These are phyloP conservation scores for Sclerotiophoma versabilis DNA, from an alignment of 2,329 filamentous ascomycete species.

Conservation along the genomic window DNA sequence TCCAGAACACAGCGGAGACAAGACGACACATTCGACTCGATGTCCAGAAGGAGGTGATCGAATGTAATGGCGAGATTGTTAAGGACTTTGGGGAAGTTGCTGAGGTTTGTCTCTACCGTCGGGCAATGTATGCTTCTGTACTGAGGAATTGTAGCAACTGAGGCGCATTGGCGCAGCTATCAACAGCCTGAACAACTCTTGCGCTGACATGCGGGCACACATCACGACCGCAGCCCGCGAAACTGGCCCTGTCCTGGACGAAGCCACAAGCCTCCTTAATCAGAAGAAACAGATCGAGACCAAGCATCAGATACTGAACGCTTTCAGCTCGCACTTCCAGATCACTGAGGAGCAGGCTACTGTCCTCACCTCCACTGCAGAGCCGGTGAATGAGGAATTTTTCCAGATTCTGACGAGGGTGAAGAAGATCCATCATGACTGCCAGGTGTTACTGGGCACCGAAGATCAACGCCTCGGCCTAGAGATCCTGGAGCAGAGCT, in stretches of 20 bases:
- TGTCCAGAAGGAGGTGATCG: conserved; percentile 89
- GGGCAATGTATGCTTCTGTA: background rate
- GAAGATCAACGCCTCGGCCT: conserved; percentile 88
- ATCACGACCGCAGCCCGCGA: conserved; percentile 77
- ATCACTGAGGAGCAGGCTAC: conserved; percentile 81
- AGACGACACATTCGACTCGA: conserved; percentile 81
- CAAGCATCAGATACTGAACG: conserved; percentile 78
- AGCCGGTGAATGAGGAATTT: conserved; percentile 85
- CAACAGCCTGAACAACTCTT: conserved; percentile 77
- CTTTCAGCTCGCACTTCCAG: conserved; percentile 83
- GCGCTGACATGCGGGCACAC: conserved; percentile 79
- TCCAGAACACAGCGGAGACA: conserved; percentile 78
- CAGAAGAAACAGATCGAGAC: conserved; percentile 77
- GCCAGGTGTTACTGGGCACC: conserved; percentile 85
- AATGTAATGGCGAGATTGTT: conserved; percentile 89
- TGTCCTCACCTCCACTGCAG: conserved; percentile 76
- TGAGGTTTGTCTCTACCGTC: conserved; percentile 63
- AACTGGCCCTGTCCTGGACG: conserved; percentile 76
- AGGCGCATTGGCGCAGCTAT: conserved; percentile 82
- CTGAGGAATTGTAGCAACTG: conserved; percentile 71
- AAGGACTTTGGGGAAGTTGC: conserved; percentile 88
- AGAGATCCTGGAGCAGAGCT: conserved; percentile 90
- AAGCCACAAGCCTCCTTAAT: conserved; percentile 75
- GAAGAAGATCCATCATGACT: conserved; percentile 87
- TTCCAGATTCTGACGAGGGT: conserved; percentile 79